These are phyloP conservation scores for Raffaelea ambrosiae DNA, from an alignment of 2,329 filamentous ascomycete species.

Conservation along the genomic window DNA sequence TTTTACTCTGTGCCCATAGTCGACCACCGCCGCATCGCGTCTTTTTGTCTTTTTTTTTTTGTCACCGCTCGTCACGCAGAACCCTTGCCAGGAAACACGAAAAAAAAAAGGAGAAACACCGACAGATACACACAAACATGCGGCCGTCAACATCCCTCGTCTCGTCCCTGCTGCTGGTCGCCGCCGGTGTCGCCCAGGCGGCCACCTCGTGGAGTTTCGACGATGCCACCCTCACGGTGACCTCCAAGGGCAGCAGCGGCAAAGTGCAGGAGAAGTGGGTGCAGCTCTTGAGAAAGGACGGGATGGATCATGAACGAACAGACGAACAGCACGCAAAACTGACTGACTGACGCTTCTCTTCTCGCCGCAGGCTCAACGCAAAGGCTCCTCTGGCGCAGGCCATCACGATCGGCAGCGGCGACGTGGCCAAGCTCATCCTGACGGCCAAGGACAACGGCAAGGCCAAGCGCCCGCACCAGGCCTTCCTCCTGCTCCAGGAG, in stretches of 20 bases:
- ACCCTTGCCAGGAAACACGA: too few species aligned
- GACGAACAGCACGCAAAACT: too few species aligned
- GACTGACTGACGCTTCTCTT: too few species aligned
- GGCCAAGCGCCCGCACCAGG: conserved; percentile 83
- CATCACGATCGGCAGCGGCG: conserved; percentile 56
- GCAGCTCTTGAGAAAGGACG: too few species aligned
- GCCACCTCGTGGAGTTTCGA: conserved; percentile 63
- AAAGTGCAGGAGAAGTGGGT: conserved; percentile 55
- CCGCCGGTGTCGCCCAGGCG: conserved; percentile 41
- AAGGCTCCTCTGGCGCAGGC: conserved; percentile 53
- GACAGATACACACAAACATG: conserved; percentile 23
- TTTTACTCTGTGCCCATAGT: neutral
- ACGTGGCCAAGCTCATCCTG: conserved; percentile 73
- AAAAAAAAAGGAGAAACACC: neutral
- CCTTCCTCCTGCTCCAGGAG: conserved; percentile 79
- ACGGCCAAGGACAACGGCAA: conserved; percentile 73
- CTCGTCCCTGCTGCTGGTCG: conserved; percentile 35
- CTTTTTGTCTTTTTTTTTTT: too few species aligned
- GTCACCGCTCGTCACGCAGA: too few species aligned
- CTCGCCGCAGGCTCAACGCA: conserved; percentile 53
- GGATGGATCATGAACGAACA: too few species aligned
- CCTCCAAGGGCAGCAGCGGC: conserved; percentile 53
- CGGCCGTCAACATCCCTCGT: conserved; percentile 29
- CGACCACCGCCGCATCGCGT: neutral
- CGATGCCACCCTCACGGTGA: conserved; percentile 60